A percentile compares a stretch with the other conserved stretches of the same genome.
Conservation (phyloP, 139 green algal species). For the Pseudopediastrum boryanum region DNA sequence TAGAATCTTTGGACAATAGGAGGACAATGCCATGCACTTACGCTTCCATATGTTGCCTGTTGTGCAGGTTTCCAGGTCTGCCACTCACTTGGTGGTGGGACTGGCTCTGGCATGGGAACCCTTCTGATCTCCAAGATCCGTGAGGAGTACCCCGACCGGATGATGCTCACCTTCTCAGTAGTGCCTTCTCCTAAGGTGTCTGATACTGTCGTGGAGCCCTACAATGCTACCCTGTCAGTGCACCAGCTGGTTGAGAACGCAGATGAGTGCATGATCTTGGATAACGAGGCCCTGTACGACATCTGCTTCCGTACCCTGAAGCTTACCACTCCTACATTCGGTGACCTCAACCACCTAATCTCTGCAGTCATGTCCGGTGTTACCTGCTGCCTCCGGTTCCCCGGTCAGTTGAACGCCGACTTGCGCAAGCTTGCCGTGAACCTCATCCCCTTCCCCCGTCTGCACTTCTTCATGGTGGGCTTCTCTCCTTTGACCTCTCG, state of each 20-base stretch:
- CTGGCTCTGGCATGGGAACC: constrained; percentile 97
- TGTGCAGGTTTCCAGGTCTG: constrained; percentile 89
- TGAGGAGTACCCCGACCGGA: constrained; percentile 98
- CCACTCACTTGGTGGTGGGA: constrained; percentile 95
- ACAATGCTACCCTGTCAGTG: constrained; percentile 99
- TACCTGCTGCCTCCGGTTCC: constrained; percentile 99
- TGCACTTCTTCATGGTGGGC: constrained; percentile 99
- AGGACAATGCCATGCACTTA: no score
- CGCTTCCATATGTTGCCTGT: not conserved
- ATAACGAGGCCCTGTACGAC: constrained; percentile 99
- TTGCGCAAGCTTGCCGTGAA: constrained; percentile 99
- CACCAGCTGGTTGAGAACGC: constrained; percentile 99
- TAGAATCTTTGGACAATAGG: no score
- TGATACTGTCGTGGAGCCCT: constrained; percentile 99
- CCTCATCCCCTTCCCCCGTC: constrained; percentile 98
- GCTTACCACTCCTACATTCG: constrained; percentile 97
- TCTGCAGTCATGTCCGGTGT: constrained; percentile 99
- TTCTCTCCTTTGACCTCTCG: constrained; percentile 96
- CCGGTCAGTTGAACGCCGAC: constrained; percentile 98
- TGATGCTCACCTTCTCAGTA: constrained; percentile 99
- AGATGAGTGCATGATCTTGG: constrained; percentile 99
- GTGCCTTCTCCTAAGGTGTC: constrained; percentile 99
- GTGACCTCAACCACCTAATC: constrained; percentile 99
- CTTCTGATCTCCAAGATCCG: constrained; percentile 98
- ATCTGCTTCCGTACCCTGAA: constrained; percentile 99